Evolutionary conservation across 345 rosid species (phyloP), one percentile per base, ranked within the genome.

Genomic region (Eucalyptus dawsonii): DNA sequence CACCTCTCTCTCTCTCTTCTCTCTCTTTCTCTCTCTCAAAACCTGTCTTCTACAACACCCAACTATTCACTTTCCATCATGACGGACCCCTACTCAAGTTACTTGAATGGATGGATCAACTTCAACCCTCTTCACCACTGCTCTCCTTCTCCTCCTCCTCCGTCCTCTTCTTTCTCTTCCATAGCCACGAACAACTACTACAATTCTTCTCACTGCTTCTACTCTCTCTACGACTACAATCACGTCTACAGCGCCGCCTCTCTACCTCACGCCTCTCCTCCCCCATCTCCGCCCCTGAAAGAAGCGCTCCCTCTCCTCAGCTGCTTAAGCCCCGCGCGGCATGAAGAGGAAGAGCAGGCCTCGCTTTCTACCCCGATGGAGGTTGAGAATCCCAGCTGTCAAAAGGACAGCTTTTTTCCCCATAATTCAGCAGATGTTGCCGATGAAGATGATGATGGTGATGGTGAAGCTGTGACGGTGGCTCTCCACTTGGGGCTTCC

Each of bases 291-390:
- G 86, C 99, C 99, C 51, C 92, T 95, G 17, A 95, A 88, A 91
- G 96, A 98, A 92, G 97, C 96, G 37, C 99, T 98, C 50, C 99
- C 99, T 31, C 98, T 98, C 72, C 97, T 98, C 53, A 95, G 93
- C 91, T 60, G 60, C 42, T 91, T 93, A 86, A 95, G 96, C 94
- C 99, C 97, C 34, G 81, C 95, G 86, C 93, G 94, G 72, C 91
- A 91, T 87, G 93, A 93, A 42, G 92, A 94, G 22, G 87, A 88
- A 8, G 90, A 88, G 67, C 45, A 47, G 7, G 90, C 91, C 29
- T 85, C 86, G 37, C 90, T 53, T 83, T 72, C 91, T 34, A 87
- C 72, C 67, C 90, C 92, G 90, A 94, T 93, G 96, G 96, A 94
- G 88, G 91, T 91, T 19, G 95, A 95, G 60, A 54, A 45, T 88